A percentile compares a stretch with the other conserved stretches of the same genome.
These are phyloP conservation scores for Herpotrichia juniperi DNA, from an alignment of 2,329 filamentous ascomycete genomes.

Conservation along the genomic window DNA sequence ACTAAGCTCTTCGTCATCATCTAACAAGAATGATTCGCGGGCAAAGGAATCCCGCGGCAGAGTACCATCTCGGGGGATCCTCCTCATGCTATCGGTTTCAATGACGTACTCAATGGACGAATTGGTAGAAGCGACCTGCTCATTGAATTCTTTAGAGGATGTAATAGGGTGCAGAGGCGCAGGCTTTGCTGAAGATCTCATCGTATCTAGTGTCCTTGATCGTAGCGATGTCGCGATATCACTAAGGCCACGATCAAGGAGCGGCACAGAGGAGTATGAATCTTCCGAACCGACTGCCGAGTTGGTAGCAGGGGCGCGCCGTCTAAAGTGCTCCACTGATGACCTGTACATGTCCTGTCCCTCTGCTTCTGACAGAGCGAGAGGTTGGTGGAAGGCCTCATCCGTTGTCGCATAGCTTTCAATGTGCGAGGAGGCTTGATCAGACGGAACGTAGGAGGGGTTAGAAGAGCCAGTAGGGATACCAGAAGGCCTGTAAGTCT, in stretches of 20 bases:
- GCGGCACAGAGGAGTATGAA: slow-evolving; percentile 77
- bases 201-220: slow-evolving; percentile 50
- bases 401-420: slow-evolving; percentile 23
- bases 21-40: slow-evolving; percentile 56
- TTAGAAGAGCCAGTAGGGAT: slow-evolving; percentile 20
- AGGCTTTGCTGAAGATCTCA: slow-evolving; percentile 52
- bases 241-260: slow-evolving; percentile 69
- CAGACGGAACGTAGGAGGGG: slow-evolving; percentile 23
- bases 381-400: slow-evolving; percentile 33
- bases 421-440: slow-evolving; percentile 19
- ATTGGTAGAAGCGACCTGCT: slow-evolving; percentile 45
- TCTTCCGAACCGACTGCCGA: slow-evolving; percentile 67
- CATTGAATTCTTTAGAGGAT: slow-evolving; percentile 17
- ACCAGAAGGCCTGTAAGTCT: slow-evolving; percentile 28
- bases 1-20: slow-evolving; percentile 62
- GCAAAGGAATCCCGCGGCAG: slow-evolving; percentile 41
- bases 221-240: slow-evolving; percentile 26
- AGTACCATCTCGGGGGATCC: slow-evolving; percentile 52
- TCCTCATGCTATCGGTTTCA: slow-evolving; percentile 58
- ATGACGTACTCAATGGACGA: slow-evolving; percentile 59
- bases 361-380: slow-evolving; percentile 32
- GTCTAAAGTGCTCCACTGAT: slow-evolving; percentile 37
- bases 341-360: slow-evolving; percentile 38
- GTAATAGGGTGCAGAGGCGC: slow-evolving; percentile 36
- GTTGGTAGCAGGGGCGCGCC: slow-evolving; percentile 25